Base-by-base conservation (phyloP, 768 basidiomycete species). In the Agrocybe pediades region DNA sequence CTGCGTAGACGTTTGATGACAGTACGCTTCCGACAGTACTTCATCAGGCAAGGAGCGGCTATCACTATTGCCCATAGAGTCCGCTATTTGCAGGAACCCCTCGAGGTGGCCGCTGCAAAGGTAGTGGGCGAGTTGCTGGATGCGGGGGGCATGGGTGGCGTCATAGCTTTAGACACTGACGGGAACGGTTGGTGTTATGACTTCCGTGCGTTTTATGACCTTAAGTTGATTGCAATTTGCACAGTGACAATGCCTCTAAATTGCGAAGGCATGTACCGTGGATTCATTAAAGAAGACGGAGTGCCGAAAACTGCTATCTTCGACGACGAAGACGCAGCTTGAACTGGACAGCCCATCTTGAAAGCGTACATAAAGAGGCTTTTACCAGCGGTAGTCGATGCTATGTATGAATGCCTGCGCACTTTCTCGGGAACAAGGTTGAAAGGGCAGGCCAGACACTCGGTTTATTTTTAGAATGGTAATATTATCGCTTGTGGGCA, bases 261-360 rank as follows among this genome's bases (percentile, higher is more conserved):
- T 65, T 88, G 84, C 61, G 72, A 78, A 17, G 88, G 91, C 7
- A 93, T 93, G 91, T 92, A 91, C 64, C 80, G 91, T 24, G 91
- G 91, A 6, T 75, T 91, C 15, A 83, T 92, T 27, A 72, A 78
- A 41, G 72, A 76, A 57, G 88, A 92, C 54, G 91, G 90, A 9
- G 65, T 84, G 7, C 78, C 88, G 0, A 81, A 81, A 68, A 88
- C 86, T 0, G 91, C 90, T 9, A 90, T 92, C 48, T 92, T 93
- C 67, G 71, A 71, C 17, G 89, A 91, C 56, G 91, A 93, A 44
- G 73, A 60, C 20, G 40, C 62, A 13, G 54, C 57, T 9, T 58
- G 48, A n/a, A n/a, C n/a, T n/a, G n/a, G n/a, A n/a, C n/a, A n/a
- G n/a, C n/a, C n/a, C n/a, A n/a, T n/a, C n/a, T n/a, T n/a, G n/a